Evolutionary conservation across 306 rosid genomes (phyloP).

Genomic region (Malus asiatica): DNA sequence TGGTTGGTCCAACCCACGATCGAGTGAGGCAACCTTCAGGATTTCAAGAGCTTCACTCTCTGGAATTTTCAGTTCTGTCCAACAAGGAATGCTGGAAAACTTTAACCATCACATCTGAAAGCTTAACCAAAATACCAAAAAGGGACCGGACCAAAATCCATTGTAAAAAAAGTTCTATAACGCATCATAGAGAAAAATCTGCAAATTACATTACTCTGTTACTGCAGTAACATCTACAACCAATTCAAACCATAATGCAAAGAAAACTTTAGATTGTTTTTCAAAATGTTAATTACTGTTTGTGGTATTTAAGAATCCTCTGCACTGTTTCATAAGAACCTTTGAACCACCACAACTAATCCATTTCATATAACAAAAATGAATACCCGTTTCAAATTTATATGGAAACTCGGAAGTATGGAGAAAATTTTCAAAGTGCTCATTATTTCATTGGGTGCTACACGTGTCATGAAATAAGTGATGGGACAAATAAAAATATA

Average conservation of each 20-base stretch:
- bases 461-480: background rate
- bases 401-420: background rate
- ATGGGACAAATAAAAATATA: too few relatives aligned
- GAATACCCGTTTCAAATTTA: background rate
- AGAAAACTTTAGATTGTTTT: background rate
- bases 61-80: conserved; percentile 51
- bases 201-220: background rate
- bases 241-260: background rate
- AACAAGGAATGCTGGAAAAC: conserved; percentile 6
- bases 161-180: background rate
- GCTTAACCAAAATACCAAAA: background rate
- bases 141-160: background rate
- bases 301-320: background rate
- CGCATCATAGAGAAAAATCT: background rate
- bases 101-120: background rate
- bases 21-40: conserved; percentile 45
- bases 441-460: too few relatives aligned
- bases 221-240: background rate
- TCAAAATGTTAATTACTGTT: background rate
- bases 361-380: background rate
- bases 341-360: background rate
- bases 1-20: conserved; percentile 41
- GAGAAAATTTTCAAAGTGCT: background rate
- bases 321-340: background rate
- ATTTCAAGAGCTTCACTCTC: conserved; percentile 67